Evolutionary conservation across 202 grass and related monocot species (phyloP).

Genomic region (Digitaria exilis): DNA sequence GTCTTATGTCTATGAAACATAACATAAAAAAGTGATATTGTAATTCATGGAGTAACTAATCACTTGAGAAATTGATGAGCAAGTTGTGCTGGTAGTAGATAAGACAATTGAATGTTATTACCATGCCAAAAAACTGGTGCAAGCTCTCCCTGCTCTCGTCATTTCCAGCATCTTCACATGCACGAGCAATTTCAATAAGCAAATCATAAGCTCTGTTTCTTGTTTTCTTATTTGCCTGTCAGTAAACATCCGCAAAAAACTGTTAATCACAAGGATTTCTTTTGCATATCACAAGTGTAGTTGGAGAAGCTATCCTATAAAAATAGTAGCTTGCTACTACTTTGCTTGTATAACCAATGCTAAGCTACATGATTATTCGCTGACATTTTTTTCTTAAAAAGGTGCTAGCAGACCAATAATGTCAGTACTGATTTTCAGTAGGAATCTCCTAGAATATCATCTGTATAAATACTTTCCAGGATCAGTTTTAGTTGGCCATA

Average conservation of each 20-base stretch:
- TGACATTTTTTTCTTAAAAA: not conserved
- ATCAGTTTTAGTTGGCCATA: not conserved
- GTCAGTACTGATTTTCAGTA: not conserved
- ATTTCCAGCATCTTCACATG: conserved; percentile 72
- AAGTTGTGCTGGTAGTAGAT: not conserved
- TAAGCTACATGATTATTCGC: not conserved
- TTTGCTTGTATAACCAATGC: not conserved
- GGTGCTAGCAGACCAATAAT: not conserved
- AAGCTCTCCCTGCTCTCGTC: conserved; percentile 70
- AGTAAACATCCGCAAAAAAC: conserved; percentile 46
- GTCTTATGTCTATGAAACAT: not conserved
- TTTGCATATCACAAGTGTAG: not conserved
- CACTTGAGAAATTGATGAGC: not conserved
- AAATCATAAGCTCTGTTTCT: conserved; percentile 91
- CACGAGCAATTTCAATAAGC: conserved; percentile 88
- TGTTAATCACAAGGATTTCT: conserved; percentile 21
- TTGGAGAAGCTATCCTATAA: conserved; percentile 4
- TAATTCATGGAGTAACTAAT: conserved; percentile 14
- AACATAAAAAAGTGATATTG: not conserved
- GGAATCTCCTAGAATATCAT: not conserved
- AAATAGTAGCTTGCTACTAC: not conserved
- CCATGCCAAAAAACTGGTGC: conserved; percentile 84
- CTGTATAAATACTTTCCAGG: not conserved
- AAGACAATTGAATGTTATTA: conserved; percentile 27
- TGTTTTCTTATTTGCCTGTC: conserved; percentile 88